Percentiles rank a stretch among this genome's conserved stretches.
phyloP scores from a whole-genome alignment of 495 filamentous ascomycete species.

The Aspergillus diversus region DNA sequence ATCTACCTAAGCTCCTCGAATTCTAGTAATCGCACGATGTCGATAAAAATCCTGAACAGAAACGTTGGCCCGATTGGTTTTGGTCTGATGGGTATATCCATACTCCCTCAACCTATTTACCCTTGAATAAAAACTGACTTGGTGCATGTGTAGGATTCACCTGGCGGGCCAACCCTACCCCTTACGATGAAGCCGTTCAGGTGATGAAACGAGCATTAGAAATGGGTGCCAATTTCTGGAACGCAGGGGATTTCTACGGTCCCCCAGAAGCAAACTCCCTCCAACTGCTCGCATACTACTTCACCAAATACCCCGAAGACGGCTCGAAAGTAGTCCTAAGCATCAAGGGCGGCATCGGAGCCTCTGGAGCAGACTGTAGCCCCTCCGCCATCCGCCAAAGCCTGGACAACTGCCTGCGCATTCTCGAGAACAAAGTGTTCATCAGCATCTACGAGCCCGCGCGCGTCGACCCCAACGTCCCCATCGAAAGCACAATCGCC shows the following conservation, averaged over 20 bases:
- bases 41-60: background rate
- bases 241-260: slow-evolving; percentile 39
- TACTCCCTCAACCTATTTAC: slow-evolving; percentile 56
- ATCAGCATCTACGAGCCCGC: slow-evolving; percentile 74
- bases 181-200: background rate
- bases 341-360: slow-evolving; percentile 62
- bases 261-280: slow-evolving; percentile 51
- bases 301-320: slow-evolving; percentile 68
- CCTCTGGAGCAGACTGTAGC: background rate
- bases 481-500: slow-evolving; percentile 53
- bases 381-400: slow-evolving; percentile 1
- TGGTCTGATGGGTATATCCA: slow-evolving; percentile 11
- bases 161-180: background rate
- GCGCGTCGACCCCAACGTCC: slow-evolving; percentile 62
- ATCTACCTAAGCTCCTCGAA: too few species aligned
- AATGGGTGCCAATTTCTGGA: slow-evolving; percentile 46
- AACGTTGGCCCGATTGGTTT: slow-evolving; percentile 13
- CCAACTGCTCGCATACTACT: slow-evolving; percentile 65
- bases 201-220: background rate
- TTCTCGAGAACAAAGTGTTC: slow-evolving; percentile 67
- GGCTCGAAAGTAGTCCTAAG: slow-evolving; percentile 64
- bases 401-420: slow-evolving; percentile 57
- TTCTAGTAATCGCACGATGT: too few species aligned
- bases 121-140: slow-evolving; percentile 54
- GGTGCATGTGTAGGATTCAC: background rate